Evolutionary conservation across 116 monocot species (phyloP), one percentile per base, ranked within the genome.

Genomic region (Papilionanthe hybrid): DNA sequence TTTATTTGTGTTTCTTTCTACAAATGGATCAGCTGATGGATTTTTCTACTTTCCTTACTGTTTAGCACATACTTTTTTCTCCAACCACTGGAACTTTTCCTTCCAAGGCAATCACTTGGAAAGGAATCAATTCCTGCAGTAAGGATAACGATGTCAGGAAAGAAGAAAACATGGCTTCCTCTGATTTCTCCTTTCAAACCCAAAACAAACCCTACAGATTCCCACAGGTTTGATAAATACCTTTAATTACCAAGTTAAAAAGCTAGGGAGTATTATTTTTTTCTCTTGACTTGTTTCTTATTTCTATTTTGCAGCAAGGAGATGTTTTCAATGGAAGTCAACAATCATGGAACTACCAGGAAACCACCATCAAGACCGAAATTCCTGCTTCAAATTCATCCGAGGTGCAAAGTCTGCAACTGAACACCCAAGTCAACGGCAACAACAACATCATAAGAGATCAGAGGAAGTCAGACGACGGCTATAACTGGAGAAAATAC

Each of bases 401-500:
- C 19, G 74, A 74, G 0, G 22, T 44, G 22, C 55, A 81, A 2
- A 45, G 13, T 20, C 37, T 42, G 32, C 45, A 80, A 30, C 79
- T 79, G 53, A 66, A 53, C 57, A 27, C 45, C 7, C 45, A 45
- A 7, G 45, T 45, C 8, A 7, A 45, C 8, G 45, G 27, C n/a
- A 76, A 53, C 25, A 42, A 66, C 19, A 25, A 25, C 66, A 25
- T 25, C 28, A 55, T 41, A 1, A 75, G 43, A 22, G 85, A 86
- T 7, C 84, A 78, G 55, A 82, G 69, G 75, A 85, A 79, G 68
- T 85, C 81, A 0, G 92, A 95, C 1, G 94, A 95, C 50, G 94
- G 94, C 2, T 95, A 90, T 77, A 88, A 89, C 75, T 95, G 91
- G 95, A 91, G 93, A 43, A 91, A 93, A 78, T 95, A 95, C 43